phyloP scores from a whole-genome alignment of 2,329 filamentous ascomycete species.

The Daldinia sp. region DNA sequence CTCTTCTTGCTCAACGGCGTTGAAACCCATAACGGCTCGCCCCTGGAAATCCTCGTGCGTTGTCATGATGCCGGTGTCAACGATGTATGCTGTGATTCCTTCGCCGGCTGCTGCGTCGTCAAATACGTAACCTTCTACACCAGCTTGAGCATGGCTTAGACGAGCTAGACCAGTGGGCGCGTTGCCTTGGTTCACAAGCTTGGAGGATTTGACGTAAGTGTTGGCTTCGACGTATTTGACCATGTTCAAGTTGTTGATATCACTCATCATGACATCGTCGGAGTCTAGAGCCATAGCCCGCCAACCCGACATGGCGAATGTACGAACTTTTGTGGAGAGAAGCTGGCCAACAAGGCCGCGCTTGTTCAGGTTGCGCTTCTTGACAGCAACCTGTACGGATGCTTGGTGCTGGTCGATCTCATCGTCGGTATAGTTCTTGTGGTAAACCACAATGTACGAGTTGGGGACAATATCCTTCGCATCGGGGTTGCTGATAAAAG shows the following conservation, averaged over 20 bases:
- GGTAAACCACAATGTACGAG: constrained; percentile 72
- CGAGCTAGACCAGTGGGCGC: constrained; percentile 63
- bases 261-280: constrained; percentile 58
- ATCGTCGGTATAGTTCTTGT: constrained; percentile 59
- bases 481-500: constrained; percentile 60
- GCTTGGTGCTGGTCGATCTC: constrained; percentile 60
- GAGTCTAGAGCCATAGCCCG: constrained; percentile 62
- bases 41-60: constrained; percentile 65
- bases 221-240: constrained; percentile 65
- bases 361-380: constrained; percentile 66
- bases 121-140: constrained; percentile 56
- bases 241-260: constrained; percentile 58
- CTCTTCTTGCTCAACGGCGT: constrained; percentile 56
- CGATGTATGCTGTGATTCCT: constrained; percentile 68
- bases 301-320: constrained; percentile 59
- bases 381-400: constrained; percentile 57
- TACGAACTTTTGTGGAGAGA: constrained; percentile 57
- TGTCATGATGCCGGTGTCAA: constrained; percentile 70
- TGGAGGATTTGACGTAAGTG: constrained; percentile 54
- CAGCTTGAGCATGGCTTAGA: constrained; percentile 55
- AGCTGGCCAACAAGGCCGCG: constrained; percentile 56
- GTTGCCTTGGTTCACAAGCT: constrained; percentile 59
- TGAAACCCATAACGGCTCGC: constrained; percentile 61
- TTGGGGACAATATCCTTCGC: constrained; percentile 60
- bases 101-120: constrained; percentile 60